These are phyloP conservation scores for Croton laevigatus DNA, from an alignment of 441 rosid genomes.

Conservation along the genomic window DNA sequence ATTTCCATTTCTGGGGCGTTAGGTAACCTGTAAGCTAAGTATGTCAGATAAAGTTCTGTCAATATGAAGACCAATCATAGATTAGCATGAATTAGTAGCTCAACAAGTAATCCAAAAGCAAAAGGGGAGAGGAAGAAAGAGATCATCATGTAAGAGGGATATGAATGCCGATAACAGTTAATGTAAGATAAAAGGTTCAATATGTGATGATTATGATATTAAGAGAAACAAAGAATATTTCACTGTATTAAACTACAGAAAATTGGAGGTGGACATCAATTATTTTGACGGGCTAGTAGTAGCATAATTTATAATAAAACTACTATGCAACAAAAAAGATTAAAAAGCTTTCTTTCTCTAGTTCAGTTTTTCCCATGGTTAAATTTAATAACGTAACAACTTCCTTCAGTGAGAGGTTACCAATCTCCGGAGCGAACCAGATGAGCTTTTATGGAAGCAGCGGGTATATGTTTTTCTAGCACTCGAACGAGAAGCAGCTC, in stretches of 20 bases:
- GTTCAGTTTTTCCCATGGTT: constrained; percentile 7
- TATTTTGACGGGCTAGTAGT: background rate
- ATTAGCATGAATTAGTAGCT: background rate
- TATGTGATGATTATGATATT: background rate
- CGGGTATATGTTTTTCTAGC: too few species aligned
- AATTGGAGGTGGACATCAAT: background rate
- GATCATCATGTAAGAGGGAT: background rate
- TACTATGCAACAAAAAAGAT: background rate
- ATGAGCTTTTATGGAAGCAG: too few species aligned
- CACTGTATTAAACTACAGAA: background rate
- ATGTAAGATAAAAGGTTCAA: background rate
- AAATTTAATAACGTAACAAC: background rate
- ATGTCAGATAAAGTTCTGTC: constrained; percentile 13
- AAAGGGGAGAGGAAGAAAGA: background rate
- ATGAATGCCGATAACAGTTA: background rate
- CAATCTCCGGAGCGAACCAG: too few species aligned
- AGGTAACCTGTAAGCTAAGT: constrained; percentile 64
- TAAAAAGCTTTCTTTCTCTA: background rate
- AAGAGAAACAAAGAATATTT: background rate
- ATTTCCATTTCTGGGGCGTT: constrained; percentile 94
- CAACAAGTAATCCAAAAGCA: constrained; percentile 8
- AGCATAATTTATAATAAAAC: constrained; percentile 1
- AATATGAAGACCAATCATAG: background rate
- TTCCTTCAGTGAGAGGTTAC: too few species aligned
- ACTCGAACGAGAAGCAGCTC: too few species aligned